Percentiles rank a stretch among this genome's conserved stretches.
Conservation (phyloP, 495 filamentous ascomycete species). For the Neurospora sp. region DNA sequence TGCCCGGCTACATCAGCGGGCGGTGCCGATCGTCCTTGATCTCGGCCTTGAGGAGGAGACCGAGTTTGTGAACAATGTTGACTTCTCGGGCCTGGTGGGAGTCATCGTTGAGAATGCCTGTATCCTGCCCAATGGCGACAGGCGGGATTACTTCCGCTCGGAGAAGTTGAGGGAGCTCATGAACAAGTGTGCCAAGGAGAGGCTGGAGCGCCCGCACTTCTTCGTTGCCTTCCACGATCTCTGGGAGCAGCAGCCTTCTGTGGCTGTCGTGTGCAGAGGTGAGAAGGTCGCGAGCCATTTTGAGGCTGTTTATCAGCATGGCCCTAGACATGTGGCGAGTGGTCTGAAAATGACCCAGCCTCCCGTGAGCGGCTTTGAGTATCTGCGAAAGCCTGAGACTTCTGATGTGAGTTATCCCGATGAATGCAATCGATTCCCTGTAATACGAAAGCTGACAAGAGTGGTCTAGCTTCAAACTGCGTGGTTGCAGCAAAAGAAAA, state of each 20-base stretch:
- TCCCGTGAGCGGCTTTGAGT: slow-evolving; percentile 15
- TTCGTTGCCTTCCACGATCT: slow-evolving; percentile 17
- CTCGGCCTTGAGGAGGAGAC: slow-evolving; percentile 1
- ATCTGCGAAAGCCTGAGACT: slow-evolving; percentile 12
- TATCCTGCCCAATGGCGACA: slow-evolving; percentile 35
- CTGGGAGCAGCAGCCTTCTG: slow-evolving; percentile 10
- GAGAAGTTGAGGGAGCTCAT: slow-evolving; percentile 31
- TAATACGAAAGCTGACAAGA: not conserved
- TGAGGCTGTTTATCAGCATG: slow-evolving; percentile 15
- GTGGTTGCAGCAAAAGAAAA: slow-evolving; percentile 10
- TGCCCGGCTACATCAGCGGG: not conserved
- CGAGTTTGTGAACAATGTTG: not conserved
- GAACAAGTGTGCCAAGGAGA: slow-evolving; percentile 5
- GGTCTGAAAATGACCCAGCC: not conserved
- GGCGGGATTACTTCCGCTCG: slow-evolving; percentile 43
- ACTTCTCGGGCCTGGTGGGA: slow-evolving; percentile 16
- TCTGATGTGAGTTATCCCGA: slow-evolving; percentile 5
- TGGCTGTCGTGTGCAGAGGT: slow-evolving; percentile 14
- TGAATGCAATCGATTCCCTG: not conserved
- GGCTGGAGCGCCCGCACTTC: slow-evolving; percentile 6
- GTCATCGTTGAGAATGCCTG: slow-evolving; percentile 42
- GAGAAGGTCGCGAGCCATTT: slow-evolving; percentile 18
- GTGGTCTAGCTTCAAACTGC: slow-evolving; percentile 11
- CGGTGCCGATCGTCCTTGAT: slow-evolving; percentile 8
- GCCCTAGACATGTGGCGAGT: not conserved